Evolutionary conservation across 2,329 filamentous ascomycete species (phyloP), one percentile per base, ranked within the genome.

Genomic region (Pyrenophora graminea): DNA sequence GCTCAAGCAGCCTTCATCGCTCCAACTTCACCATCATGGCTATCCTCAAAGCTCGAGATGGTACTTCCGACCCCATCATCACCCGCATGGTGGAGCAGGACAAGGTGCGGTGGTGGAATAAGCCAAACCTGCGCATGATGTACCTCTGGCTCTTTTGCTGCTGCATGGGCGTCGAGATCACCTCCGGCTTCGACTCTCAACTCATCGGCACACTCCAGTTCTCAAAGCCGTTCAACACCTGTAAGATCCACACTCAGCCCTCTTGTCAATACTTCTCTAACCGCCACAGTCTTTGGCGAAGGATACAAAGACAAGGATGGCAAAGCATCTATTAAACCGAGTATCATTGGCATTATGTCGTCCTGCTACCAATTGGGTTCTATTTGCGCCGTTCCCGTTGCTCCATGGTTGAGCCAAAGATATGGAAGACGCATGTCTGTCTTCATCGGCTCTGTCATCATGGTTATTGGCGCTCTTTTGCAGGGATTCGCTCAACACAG

Each of bases 381-480:
- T 3, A 69, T 72, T 33, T 41, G 70, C 19, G 69, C 63, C 19
- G 68, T 71, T 6, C 69, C 69, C 0, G 55, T 71, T 19, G 68
- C 63, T 21, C 69, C 69, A 21, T 72, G 62, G 61, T 51, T 67
- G 51, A 67, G 62, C 41, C 64, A 70, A 41, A 63, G 46, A 5
- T 79, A 83, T 40, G 84, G 84, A 10, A 76, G 84, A 36, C 76
- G 78, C 59, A 75, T 80, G 49, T 79, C 79, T 4, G 82, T 85
- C 52, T 81, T 87, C 62, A 74, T 82, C 6, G 85, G 85, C 13
- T 80, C 80, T 2, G 48, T 74, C 3, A 77, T 86, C 58, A 83
- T 86, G 78, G 73, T 84, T 13, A 45, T 85, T 19, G 84, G 84
- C 15, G 82, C 82, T 19, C 73, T 83, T 7, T 78, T 88, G 36